phyloP scores from a whole-genome alignment of 495 filamentous ascomycete genomes.

The Neurospora sp. region DNA sequence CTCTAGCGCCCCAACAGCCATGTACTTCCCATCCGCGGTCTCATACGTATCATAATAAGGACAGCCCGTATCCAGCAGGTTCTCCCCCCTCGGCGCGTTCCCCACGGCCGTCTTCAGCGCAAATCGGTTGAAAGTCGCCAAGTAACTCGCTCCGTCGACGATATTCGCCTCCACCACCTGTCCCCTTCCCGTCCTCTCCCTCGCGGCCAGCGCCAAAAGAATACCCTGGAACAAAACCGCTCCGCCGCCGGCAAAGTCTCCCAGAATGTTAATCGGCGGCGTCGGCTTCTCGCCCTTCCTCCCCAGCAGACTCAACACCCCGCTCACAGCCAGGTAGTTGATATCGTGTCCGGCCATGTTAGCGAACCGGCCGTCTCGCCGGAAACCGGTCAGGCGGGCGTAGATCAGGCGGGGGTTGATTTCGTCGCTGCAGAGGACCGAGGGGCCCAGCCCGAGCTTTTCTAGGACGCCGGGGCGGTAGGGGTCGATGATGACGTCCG shows the following conservation, averaged over 20 bases:
- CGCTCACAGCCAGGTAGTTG: slow-evolving; percentile 83
- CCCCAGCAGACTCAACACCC: slow-evolving; percentile 73
- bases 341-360: slow-evolving; percentile 96
- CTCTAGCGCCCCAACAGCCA: slow-evolving; percentile 88
- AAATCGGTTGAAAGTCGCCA: slow-evolving; percentile 68
- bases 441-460: slow-evolving; percentile 64
- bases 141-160: slow-evolving; percentile 78
- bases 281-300: slow-evolving; percentile 57
- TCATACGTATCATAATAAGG: slow-evolving; percentile 86
- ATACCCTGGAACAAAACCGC: slow-evolving; percentile 62
- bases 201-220: slow-evolving; percentile 48
- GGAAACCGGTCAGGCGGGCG: slow-evolving; percentile 79
- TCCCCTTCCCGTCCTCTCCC: slow-evolving; percentile 53
- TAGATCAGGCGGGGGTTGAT: slow-evolving; percentile 72
- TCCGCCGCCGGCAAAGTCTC: slow-evolving; percentile 90
- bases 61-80: slow-evolving; percentile 72
- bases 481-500: slow-evolving; percentile 84
- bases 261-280: slow-evolving; percentile 74
- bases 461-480: slow-evolving; percentile 88
- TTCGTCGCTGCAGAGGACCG: slow-evolving; percentile 39
- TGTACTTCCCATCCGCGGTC: slow-evolving; percentile 70
- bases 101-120: slow-evolving; percentile 49
- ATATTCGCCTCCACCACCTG: slow-evolving; percentile 94
- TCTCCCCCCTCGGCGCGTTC: slow-evolving; percentile 54
- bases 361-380: slow-evolving; percentile 74